Conservation (phyloP, 441 rosid genomes). For the Hura crepitans region DNA sequence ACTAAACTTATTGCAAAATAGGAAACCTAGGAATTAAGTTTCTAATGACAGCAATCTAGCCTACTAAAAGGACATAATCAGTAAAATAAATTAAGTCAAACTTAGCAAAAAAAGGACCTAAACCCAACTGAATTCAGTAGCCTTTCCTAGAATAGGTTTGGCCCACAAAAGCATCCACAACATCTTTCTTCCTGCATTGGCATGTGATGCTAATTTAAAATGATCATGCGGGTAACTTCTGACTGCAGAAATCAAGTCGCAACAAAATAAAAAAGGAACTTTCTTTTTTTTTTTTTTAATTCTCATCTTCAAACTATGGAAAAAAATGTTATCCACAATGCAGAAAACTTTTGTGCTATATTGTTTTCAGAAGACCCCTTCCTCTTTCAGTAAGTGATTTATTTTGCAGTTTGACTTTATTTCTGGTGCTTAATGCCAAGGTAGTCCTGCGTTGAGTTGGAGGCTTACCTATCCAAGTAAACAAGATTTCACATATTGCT, state of each 20-base stretch:
- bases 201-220: background rate
- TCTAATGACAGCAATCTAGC: too few relatives aligned
- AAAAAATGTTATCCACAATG: background rate
- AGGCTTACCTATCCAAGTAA: too few relatives aligned
- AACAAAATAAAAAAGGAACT: background rate
- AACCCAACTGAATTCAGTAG: too few relatives aligned
- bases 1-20: too few relatives aligned
- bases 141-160: too few relatives aligned
- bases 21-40: too few relatives aligned
- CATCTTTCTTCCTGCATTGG: background rate
- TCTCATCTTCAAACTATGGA: background rate
- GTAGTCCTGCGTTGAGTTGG: background rate
- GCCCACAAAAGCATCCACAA: too few relatives aligned
- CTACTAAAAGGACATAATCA: too few relatives aligned
- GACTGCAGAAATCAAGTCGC: background rate
- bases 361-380: background rate
- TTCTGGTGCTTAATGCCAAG: background rate
- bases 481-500: too few relatives aligned
- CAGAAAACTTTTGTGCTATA: background rate
- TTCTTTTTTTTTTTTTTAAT: background rate
- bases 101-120: too few relatives aligned
- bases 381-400: background rate
- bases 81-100: too few relatives aligned
- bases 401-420: background rate
- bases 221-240: background rate